A percentile compares a stretch with the other conserved stretches of the same genome.
phyloP scores from a whole-genome alignment of 2,329 filamentous ascomycete genomes.

The Coniochaeta pulveracea region DNA sequence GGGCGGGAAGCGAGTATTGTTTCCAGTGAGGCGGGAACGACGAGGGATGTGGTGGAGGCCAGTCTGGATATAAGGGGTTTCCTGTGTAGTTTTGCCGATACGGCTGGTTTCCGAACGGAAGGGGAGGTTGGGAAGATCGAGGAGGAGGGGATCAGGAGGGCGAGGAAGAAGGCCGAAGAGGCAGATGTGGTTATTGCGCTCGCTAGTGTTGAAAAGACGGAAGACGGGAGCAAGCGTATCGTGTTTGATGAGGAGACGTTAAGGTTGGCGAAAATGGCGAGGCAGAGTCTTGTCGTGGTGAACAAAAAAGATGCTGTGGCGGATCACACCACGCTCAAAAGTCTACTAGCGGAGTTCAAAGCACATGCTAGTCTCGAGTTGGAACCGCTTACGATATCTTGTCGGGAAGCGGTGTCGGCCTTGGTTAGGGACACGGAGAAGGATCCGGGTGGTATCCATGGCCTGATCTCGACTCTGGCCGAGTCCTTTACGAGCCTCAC shows the following conservation, averaged over 20 bases:
- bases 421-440: conserved; percentile 8
- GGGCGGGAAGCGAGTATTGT: conserved; percentile 93
- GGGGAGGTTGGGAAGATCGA: conserved; percentile 61
- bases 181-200: conserved; percentile 81
- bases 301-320: conserved; percentile 49
- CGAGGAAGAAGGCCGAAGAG: conserved; percentile 66
- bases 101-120: conserved; percentile 65
- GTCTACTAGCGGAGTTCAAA: conserved; percentile 29
- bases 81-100: conserved; percentile 90
- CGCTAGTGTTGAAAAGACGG: conserved; percentile 53
- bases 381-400: conserved; percentile 56
- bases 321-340: conserved; percentile 19
- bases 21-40: conserved; percentile 84
- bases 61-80: conserved; percentile 82
- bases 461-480: conserved; percentile 57
- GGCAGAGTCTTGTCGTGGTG: conserved; percentile 40
- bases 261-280: conserved; percentile 35
- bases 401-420: conserved; percentile 42
- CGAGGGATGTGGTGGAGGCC: conserved; percentile 86
- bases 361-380: conserved; percentile 19
- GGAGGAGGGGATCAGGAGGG: conserved; percentile 79
- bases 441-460: conserved; percentile 56
- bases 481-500: conserved; percentile 61
- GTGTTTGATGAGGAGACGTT: conserved; percentile 45
- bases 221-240: conserved; percentile 27